phyloP scores from a whole-genome alignment of 306 rosid genomes.

The Quercus aquifolioides region DNA sequence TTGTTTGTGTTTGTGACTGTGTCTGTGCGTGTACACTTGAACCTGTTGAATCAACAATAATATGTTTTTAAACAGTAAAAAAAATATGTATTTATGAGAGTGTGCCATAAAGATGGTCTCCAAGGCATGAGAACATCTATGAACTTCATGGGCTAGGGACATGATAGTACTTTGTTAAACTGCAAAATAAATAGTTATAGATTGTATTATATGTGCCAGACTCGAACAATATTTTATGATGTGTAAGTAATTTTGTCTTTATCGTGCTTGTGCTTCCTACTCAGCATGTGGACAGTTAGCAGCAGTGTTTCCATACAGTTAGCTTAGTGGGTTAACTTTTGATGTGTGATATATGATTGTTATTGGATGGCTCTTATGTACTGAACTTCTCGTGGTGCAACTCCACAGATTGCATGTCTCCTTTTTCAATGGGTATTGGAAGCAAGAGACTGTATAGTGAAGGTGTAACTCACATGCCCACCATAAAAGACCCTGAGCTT shows the following conservation, averaged over 20 bases:
- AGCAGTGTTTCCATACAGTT: neutral
- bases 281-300: neutral
- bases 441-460: conserved; percentile 52
- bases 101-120: neutral
- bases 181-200: neutral
- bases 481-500: conserved; percentile 58
- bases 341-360: neutral
- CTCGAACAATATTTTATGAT: neutral
- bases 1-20: neutral
- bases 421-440: conserved; percentile 47
- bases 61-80: too few species aligned
- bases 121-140: neutral
- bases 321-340: neutral
- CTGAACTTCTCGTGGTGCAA: conserved; percentile 26
- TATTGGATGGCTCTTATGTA: neutral
- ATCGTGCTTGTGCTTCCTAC: neutral
- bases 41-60: too few species aligned
- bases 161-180: too few species aligned
- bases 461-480: conserved; percentile 55
- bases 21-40: neutral
- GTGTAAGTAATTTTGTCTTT: neutral
- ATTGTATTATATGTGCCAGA: neutral
- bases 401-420: conserved; percentile 52
- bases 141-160: neutral
- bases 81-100: neutral